A percentile compares a stretch with the other conserved stretches of the same genome.
Conservation (phyloP, 1,284 basidiomycete genomes). For the Ganoderma resinaceum region DNA sequence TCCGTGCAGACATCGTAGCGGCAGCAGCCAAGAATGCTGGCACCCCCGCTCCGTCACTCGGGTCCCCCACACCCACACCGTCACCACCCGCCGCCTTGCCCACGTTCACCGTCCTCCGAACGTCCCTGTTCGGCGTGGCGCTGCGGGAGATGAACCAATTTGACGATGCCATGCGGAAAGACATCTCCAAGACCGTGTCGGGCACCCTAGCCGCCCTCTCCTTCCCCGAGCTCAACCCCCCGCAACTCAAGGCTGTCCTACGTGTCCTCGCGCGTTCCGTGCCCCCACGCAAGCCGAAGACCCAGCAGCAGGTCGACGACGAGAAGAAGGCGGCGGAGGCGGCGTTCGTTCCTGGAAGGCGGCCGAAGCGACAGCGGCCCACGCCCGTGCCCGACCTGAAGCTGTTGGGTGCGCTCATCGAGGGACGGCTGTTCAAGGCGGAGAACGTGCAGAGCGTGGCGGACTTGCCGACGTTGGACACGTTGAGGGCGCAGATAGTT, state of each 20-base stretch:
- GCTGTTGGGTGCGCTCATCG: slow-evolving; percentile 79
- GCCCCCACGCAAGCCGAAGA: slow-evolving; percentile 62
- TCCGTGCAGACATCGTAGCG: slow-evolving; percentile 67
- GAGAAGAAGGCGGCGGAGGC: slow-evolving; percentile 60
- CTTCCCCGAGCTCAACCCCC: slow-evolving; percentile 74
- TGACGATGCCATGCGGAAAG: slow-evolving; percentile 52
- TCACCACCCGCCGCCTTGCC: slow-evolving; percentile 42
- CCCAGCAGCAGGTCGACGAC: slow-evolving; percentile 53
- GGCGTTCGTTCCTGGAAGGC: slow-evolving; percentile 65
- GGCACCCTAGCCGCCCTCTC: slow-evolving; percentile 73
- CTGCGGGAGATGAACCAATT: slow-evolving; percentile 64
- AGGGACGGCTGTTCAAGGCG: slow-evolving; percentile 70
- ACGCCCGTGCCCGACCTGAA: slow-evolving; percentile 65
- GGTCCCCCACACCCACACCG: slow-evolving; percentile 43
- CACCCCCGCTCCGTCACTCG: slow-evolving; percentile 44
- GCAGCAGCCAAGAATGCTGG: slow-evolving; percentile 55
- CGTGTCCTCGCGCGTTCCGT: slow-evolving; percentile 72
- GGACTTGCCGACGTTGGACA: slow-evolving; percentile 73
- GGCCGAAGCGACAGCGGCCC: slow-evolving; percentile 62
- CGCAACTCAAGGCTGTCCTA: slow-evolving; percentile 69
- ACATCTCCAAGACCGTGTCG: slow-evolving; percentile 60
- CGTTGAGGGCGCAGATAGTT: slow-evolving; percentile 76
- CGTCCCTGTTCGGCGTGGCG: slow-evolving; percentile 76
- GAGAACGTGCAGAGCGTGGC: slow-evolving; percentile 66
- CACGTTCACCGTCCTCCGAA: slow-evolving; percentile 69